Percentiles rank a stretch among this genome's conserved stretches.
These are phyloP conservation scores for Jacaranda copaia DNA, from an alignment of 257 asterid species.

Conservation along the genomic window DNA sequence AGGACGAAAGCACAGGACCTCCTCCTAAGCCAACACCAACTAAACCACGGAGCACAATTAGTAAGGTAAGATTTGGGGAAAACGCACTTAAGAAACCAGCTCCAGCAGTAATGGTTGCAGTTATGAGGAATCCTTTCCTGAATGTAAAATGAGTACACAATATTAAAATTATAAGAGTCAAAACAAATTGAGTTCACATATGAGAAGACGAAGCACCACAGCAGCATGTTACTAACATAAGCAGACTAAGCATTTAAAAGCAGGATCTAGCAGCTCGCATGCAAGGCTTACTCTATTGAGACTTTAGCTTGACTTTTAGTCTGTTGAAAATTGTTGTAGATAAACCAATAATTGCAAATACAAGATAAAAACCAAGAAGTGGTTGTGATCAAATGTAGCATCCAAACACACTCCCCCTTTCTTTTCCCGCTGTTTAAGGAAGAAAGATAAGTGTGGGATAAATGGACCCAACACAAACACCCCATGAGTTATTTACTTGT, in stretches of 20 bases:
- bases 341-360: not conserved
- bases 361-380: not conserved
- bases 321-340: constrained; percentile 14
- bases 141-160: constrained; percentile 25
- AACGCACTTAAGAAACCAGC: constrained; percentile 76
- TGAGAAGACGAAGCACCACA: constrained; percentile 8
- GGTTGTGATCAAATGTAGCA: too few species aligned
- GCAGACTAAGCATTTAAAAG: constrained; percentile 14
- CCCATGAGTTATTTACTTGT: too few species aligned
- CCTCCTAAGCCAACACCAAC: constrained; percentile 83
- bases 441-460: not conserved
- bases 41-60: constrained; percentile 60
- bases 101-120: constrained; percentile 51
- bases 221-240: constrained; percentile 14
- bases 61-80: constrained; percentile 57
- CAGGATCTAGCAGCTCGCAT: constrained; percentile 8
- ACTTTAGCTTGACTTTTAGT: constrained; percentile 19
- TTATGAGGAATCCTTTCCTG: constrained; percentile 76
- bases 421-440: not conserved
- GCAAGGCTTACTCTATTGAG: not conserved
- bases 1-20: constrained; percentile 74
- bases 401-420: too few species aligned
- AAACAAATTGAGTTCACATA: constrained; percentile 5
- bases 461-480: not conserved
- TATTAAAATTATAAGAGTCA: constrained; percentile 27